Conservation (phyloP, 2,329 filamentous ascomycete species). For the Penicillium paneum region DNA sequence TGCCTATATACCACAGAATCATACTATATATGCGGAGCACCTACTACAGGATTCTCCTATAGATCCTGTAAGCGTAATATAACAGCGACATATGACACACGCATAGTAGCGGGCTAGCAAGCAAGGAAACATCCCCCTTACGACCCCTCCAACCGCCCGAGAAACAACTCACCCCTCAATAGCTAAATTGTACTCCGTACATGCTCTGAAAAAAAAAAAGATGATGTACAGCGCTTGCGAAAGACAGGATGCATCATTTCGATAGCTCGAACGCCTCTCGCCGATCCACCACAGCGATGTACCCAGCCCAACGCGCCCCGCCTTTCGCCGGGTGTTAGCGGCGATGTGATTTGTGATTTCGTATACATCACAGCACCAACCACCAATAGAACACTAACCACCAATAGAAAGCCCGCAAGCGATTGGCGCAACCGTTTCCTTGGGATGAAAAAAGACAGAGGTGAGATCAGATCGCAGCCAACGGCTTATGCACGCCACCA, state of each 20-base stretch:
- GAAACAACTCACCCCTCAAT: not conserved
- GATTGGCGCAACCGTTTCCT: not conserved
- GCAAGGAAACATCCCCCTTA: slow-evolving; percentile 4
- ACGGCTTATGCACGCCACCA: slow-evolving; percentile 9
- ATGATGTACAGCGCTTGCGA: not conserved
- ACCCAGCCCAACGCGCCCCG: not conserved
- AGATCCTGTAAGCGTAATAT: not conserved
- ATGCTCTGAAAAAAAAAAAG: not conserved
- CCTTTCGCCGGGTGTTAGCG: not conserved
- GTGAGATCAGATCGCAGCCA: slow-evolving; percentile 4
- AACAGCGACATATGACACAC: not conserved
- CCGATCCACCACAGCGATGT: not conserved
- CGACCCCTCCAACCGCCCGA: not conserved
- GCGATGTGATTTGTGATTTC: not conserved
- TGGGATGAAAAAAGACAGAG: not conserved
- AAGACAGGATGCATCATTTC: not conserved
- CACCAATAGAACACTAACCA: too few species aligned
- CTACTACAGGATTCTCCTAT: not conserved
- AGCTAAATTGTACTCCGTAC: not conserved
- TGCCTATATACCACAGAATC: not conserved
- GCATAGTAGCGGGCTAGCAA: slow-evolving; percentile 2
- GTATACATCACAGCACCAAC: not conserved
- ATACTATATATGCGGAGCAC: not conserved
- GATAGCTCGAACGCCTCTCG: slow-evolving; percentile 1
- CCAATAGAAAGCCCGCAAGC: not conserved